Evolutionary conservation across 2,329 filamentous ascomycete species (phyloP).

Genomic region (Aureobasidium sp.): DNA sequence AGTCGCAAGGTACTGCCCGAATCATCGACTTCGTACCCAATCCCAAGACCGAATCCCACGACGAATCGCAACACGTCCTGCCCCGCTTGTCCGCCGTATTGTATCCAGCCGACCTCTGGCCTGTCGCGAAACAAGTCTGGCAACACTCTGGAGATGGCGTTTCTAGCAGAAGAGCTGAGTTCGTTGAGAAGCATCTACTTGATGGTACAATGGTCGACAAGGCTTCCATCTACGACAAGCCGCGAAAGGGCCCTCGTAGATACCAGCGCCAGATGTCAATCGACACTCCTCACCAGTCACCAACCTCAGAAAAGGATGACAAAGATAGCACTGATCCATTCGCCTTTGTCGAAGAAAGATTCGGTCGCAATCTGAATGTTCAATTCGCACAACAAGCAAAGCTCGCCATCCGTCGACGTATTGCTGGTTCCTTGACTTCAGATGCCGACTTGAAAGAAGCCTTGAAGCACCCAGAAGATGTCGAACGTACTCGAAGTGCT

Average conservation of each 20-base stretch:
- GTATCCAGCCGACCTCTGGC: constrained; percentile 59
- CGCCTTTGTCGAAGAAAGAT: constrained; percentile 86
- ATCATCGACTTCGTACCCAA: constrained; percentile 60
- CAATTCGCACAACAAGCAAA: constrained; percentile 75
- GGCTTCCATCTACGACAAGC: constrained; percentile 30
- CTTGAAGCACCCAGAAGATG: constrained; percentile 37
- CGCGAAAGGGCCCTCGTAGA: constrained; percentile 65
- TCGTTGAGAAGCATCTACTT: constrained; percentile 68
- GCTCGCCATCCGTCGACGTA: constrained; percentile 75
- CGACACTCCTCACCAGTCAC: constrained; percentile 20
- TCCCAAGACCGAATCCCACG: constrained; percentile 45
- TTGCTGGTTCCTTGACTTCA: constrained; percentile 74
- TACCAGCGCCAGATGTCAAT: constrained; percentile 62
- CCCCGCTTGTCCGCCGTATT: constrained; percentile 52
- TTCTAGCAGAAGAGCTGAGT: constrained; percentile 85
- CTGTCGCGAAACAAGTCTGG: constrained; percentile 89
- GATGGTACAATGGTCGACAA: constrained; percentile 58
- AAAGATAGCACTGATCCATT: constrained; percentile 57
- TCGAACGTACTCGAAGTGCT: constrained; percentile 38
- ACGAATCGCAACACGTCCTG: constrained; percentile 38
- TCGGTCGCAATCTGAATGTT: constrained; percentile 81
- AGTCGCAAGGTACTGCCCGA: constrained; percentile 43
- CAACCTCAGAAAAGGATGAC: constrained; percentile 19
- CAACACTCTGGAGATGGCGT: constrained; percentile 91
- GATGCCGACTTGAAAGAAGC: constrained; percentile 61